phyloP scores from a whole-genome alignment of 2,329 filamentous ascomycete genomes.

The Botrytis medusae region DNA sequence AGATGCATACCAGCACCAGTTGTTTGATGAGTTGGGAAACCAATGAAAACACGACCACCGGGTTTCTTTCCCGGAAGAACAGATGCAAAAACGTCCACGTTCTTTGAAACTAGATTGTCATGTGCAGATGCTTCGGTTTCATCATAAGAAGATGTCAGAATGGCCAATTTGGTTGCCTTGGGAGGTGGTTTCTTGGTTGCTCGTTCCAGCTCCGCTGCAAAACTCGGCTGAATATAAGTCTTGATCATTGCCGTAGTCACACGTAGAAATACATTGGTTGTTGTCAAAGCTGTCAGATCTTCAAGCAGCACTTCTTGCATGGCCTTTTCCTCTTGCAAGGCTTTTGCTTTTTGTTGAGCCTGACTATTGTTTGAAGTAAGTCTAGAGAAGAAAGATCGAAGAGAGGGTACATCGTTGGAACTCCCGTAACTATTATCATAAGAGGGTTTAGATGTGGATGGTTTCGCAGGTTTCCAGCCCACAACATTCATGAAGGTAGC shows the following conservation, averaged over 20 bases:
- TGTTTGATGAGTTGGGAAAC: conserved; percentile 95
- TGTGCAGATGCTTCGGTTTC: conserved; percentile 62
- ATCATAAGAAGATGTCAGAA: conserved; percentile 89
- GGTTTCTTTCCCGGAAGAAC: conserved; percentile 83
- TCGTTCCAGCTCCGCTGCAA: conserved; percentile 84
- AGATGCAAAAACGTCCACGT: conserved; percentile 80
- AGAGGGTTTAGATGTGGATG: conserved; percentile 33
- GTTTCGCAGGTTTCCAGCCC: conserved; percentile 70
- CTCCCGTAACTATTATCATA: conserved; percentile 46
- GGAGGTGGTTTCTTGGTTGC: conserved; percentile 97
- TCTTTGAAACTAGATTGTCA: conserved; percentile 51
- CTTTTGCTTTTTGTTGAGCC: conserved; percentile 52
- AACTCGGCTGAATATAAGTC: conserved; percentile 69
- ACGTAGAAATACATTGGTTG: conserved; percentile 81
- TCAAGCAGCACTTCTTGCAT: conserved; percentile 64
- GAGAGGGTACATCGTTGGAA: conserved; percentile 56
- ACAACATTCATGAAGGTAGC: conserved; percentile 85
- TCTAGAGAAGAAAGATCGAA: conserved; percentile 78
- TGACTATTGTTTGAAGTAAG: conserved; percentile 61
- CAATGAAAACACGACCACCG: conserved; percentile 88
- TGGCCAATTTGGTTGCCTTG: conserved; percentile 79
- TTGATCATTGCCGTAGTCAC: conserved; percentile 81
- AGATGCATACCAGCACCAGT: conserved; percentile 93
- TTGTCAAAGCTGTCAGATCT: conserved; percentile 69
- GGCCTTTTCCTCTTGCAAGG: conserved; percentile 61